phyloP scores from a whole-genome alignment of 768 basidiomycete genomes.

The Lentinula sp. region DNA sequence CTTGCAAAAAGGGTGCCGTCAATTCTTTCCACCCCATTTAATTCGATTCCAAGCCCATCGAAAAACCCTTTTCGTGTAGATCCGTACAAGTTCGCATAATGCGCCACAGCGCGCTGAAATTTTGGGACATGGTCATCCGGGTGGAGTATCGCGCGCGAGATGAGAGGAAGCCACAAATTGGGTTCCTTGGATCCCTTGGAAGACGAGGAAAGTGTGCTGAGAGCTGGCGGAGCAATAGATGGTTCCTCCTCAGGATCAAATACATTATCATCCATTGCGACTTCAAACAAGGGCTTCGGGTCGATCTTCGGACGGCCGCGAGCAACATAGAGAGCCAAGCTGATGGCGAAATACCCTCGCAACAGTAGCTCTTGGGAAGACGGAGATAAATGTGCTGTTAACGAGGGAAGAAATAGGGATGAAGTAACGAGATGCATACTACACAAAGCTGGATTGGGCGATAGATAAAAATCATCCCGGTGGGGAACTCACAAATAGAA shows the following conservation, averaged over 20 bases:
- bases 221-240: constrained; percentile 16
- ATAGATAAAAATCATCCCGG: constrained; percentile 1
- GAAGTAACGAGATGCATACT: constrained; percentile 69
- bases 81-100: constrained; percentile 41
- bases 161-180: constrained; percentile 55
- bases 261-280: constrained; percentile 3
- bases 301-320: constrained; percentile 49
- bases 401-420: constrained; percentile 50
- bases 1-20: constrained; percentile 65
- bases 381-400: constrained; percentile 33
- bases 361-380: constrained; percentile 46
- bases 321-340: constrained; percentile 49
- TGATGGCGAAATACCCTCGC: constrained; percentile 48
- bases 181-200: constrained; percentile 26
- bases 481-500: constrained; percentile 37
- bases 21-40: constrained; percentile 43
- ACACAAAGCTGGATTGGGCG: not conserved
- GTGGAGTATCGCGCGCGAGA: constrained; percentile 47
- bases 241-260: not conserved
- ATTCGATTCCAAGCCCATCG: constrained; percentile 27
- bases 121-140: constrained; percentile 54
- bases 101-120: constrained; percentile 42
- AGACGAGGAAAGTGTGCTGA: constrained; percentile 21
- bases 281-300: constrained; percentile 40
- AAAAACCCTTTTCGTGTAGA: constrained; percentile 18